Evolutionary conservation across 2,329 filamentous ascomycete genomes (phyloP), one percentile per base, ranked within the genome.

Genomic region (Neopestalotiopsis sp.): DNA sequence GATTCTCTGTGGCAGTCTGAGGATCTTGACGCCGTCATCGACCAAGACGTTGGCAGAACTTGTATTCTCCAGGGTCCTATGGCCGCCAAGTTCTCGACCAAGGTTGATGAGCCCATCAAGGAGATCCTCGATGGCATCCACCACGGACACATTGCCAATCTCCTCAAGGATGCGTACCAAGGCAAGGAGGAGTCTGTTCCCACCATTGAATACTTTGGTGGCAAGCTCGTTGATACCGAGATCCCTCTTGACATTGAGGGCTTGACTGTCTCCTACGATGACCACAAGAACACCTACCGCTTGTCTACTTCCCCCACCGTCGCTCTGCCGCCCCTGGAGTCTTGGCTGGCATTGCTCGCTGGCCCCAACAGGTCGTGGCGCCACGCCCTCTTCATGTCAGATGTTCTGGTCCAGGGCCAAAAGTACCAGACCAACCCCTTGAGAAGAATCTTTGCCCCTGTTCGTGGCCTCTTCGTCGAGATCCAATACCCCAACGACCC

Each of bases 1-100:
- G 96, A 99, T 81, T 99, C 96, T 1, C 88, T 99, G 7, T 99
- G 96, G 96, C 96, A 99, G 83, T 98, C 96, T 1, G 96, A 99
- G 82, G 96, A 99, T 77, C 87, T 99, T 12, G 95, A 97, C 77
- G 96, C 96, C 67, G 95, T 99, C 69, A 95, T 98, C 70, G 95
- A 88, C 74, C 96, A 98, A 82, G 97, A 99, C 79, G 96, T 99
- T 69, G 95, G 94, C 72, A 90, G 97, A 78, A 97, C 95, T 59
- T 98, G 95, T 84, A 98, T 99, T 78, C 86, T 99, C 49, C 96
- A 99, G 80, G 97, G 96, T 20, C 96, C 96, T 5, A 94, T 95
- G 83, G 93, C 96, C 67, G 96, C 90, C 76, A 95, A 92, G 81
- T 98, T 94, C 83, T 97, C 95, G 0, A 97, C 89, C 56, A 87